phyloP scores from a whole-genome alignment of 2,329 filamentous ascomycete species.

The Tricladium varicosporioides region DNA sequence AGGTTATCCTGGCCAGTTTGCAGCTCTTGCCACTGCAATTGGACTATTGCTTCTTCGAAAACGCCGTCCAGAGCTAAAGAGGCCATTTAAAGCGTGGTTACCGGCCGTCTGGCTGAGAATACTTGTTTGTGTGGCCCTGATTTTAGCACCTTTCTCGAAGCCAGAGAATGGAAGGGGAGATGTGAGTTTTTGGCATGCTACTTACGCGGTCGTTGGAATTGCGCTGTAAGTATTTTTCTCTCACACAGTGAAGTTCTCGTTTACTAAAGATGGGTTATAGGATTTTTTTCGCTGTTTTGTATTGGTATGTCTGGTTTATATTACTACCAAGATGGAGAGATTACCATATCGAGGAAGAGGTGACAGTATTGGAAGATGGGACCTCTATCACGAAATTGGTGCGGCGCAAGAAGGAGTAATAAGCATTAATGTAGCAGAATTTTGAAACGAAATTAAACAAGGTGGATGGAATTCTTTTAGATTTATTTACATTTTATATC shows the following conservation, averaged over 20 bases:
- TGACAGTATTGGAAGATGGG: constrained; percentile 60
- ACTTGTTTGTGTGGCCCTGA: constrained; percentile 32
- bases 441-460: too few relatives aligned
- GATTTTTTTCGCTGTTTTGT: constrained; percentile 55
- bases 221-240: constrained; percentile 45
- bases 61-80: constrained; percentile 43
- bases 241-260: not conserved
- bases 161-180: constrained; percentile 40
- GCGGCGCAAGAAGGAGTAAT: constrained; percentile 15
- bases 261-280: constrained; percentile 37
- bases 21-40: constrained; percentile 31
- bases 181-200: constrained; percentile 51
- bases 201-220: constrained; percentile 52
- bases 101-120: constrained; percentile 31
- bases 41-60: constrained; percentile 49
- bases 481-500: too few relatives aligned
- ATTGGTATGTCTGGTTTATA: constrained; percentile 69
- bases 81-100: constrained; percentile 31
- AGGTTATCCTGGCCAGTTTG: constrained; percentile 45
- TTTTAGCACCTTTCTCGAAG: constrained; percentile 37
- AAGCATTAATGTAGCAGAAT: too few relatives aligned
- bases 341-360: constrained; percentile 62
- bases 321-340: constrained; percentile 56
- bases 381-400: constrained; percentile 62
- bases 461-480: too few relatives aligned